Base-by-base conservation (phyloP, 768 basidiomycete species). In the Clavulina sp. region DNA sequence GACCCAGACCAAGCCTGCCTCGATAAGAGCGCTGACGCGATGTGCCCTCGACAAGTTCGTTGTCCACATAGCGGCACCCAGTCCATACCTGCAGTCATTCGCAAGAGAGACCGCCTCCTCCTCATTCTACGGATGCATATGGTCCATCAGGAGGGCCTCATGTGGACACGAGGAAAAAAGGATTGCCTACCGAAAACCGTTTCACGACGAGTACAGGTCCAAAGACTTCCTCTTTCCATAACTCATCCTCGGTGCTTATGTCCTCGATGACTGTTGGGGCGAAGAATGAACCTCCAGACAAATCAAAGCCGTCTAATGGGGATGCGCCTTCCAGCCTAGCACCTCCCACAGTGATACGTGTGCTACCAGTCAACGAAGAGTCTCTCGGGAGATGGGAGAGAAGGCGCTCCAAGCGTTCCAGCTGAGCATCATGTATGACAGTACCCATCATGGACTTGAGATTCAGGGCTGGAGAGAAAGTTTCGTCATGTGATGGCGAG, bases 161-260 rank as follows among this genome's bases (percentile, higher is more conserved):
- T 38, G 9, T 9, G 34, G 9, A 38, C 9, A 38, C 34, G 34
- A 38, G 9, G 34, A 38, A 9, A 38, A 9, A 38, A 9, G 43
- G 23, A 29, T 2, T n/a, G 19, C 46, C 60, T 41, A 76, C 74
- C 41, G 60, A 56, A 57, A 78, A 78, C 48, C 63, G 68, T 49
- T 72, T 77, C 36, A 81, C 71, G 2, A 83, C 74, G 1, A 87
- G 76, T n/a, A 87, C 83, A 0, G 86, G 86, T 1, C 86, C 86
- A 58, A 89, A 88, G 9, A 87, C 69, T 62, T 89, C 86, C 64
- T 89, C 85, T 58, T 74, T 66, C 84, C 85, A 88, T 24, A 87
- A 63, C 44, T 74, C 73, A 56, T 81, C 79, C 31, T 73, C 66
- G 0, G 68, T 63, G 28, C 67, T 65, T 13, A 84, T 71, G 49